phyloP scores from a whole-genome alignment of 768 basidiomycete genomes.

The Exidia glandulosa region DNA sequence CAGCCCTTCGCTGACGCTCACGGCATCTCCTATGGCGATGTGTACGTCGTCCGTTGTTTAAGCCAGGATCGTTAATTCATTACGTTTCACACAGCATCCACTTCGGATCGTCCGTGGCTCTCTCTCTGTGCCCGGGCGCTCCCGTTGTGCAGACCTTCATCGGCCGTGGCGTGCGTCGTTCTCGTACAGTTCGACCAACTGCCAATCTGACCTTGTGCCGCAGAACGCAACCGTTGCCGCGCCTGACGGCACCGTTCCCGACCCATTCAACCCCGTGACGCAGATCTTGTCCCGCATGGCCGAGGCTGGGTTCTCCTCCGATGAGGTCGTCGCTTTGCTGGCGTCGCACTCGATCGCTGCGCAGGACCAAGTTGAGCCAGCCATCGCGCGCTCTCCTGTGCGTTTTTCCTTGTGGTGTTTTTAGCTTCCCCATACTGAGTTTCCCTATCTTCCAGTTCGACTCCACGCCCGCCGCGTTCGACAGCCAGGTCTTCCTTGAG shows the following conservation, averaged over 20 bases:
- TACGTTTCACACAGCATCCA: conserved; percentile 5
- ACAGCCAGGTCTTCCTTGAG: conserved; percentile 16
- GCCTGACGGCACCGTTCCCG: conserved; percentile 9
- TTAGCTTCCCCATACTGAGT: no score
- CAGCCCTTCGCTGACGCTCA: conserved; percentile 11
- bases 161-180: conserved; percentile 8
- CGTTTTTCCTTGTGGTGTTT: no score
- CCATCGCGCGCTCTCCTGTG: conserved; percentile 14
- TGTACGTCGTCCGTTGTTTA: conserved; percentile 6
- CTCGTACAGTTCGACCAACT: no score
- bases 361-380: conserved; percentile 16
- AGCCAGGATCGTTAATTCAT: conserved; percentile 6
- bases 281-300: conserved; percentile 14
- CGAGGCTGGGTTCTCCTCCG: conserved; percentile 14
- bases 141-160: conserved; percentile 12
- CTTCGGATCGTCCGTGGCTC: conserved; percentile 12
- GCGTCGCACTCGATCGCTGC: conserved; percentile 16
- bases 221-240: conserved; percentile 11
- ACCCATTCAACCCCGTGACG: conserved; percentile 12
- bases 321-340: conserved; percentile 15
- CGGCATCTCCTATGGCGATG: background rate
- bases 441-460: no score
- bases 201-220: no score
- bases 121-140: conserved; percentile 15
- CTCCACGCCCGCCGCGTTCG: conserved; percentile 11